Evolutionary conservation across 441 rosid species (phyloP).

Genomic region (Biscutella laevigata): DNA sequence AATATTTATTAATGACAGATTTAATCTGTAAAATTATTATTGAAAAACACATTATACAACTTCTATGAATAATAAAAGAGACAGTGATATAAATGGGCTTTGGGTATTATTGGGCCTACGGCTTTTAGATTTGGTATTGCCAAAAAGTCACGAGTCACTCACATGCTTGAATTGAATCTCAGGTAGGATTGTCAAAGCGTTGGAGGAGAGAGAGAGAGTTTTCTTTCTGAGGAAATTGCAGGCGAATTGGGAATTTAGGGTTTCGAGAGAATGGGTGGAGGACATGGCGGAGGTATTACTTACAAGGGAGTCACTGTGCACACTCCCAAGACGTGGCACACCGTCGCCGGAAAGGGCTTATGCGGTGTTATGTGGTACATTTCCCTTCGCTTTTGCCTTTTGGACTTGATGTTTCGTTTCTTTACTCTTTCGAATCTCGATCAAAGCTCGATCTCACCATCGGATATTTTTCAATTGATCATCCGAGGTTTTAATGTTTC

Average conservation of each 20-base stretch:
- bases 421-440: background rate
- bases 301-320: constrained; percentile 79
- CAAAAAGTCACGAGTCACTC: background rate
- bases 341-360: constrained; percentile 80
- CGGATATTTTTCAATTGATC: background rate
- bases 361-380: constrained; percentile 90
- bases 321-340: constrained; percentile 83
- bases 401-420: constrained; percentile 1
- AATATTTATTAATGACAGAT: too few species aligned
- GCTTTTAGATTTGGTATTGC: background rate
- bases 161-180: background rate
- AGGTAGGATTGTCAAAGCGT: constrained; percentile 1
- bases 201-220: background rate
- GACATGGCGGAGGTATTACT: constrained; percentile 56
- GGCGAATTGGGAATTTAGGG: constrained; percentile 21
- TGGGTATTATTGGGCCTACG: background rate
- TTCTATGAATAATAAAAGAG: too few species aligned
- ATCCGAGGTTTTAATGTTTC: background rate
- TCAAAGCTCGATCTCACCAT: constrained; percentile 3
- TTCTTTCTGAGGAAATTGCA: constrained; percentile 10
- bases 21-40: too few species aligned
- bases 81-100: too few species aligned
- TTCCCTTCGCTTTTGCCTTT: background rate
- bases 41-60: too few species aligned
- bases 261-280: constrained; percentile 51